These are phyloP conservation scores for Pseudisothecium myosuroides DNA, from an alignment of 225 moss, liverwort and hornwort species.

Conservation along the genomic window DNA sequence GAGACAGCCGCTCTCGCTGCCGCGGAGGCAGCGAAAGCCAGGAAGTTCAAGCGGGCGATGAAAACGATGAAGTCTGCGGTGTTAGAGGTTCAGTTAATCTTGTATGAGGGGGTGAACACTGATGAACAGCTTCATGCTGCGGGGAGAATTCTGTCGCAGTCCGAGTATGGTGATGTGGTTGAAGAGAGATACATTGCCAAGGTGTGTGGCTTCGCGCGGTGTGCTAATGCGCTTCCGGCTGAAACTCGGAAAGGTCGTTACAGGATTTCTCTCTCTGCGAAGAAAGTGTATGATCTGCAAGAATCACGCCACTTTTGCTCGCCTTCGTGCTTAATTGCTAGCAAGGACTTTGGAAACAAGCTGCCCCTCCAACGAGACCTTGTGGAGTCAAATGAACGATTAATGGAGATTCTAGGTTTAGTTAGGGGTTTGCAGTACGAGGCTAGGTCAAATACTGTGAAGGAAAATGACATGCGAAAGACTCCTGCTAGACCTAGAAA, in stretches of 20 bases:
- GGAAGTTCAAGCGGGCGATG: constrained; percentile 44
- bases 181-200: constrained; percentile 67
- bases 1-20: constrained; percentile 2
- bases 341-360: constrained; percentile 56
- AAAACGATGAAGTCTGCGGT: constrained; percentile 66
- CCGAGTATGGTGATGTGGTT: constrained; percentile 75
- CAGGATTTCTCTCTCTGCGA: constrained; percentile 71
- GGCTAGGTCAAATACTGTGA: constrained; percentile 4
- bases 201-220: constrained; percentile 69
- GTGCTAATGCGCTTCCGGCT: constrained; percentile 27
- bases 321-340: constrained; percentile 46
- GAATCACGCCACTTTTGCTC: constrained; percentile 75
- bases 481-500: neutral
- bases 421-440: constrained; percentile 31
- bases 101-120: constrained; percentile 55
- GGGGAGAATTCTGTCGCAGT: constrained; percentile 51
- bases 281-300: constrained; percentile 74
- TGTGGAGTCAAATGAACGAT: neutral
- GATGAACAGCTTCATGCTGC: constrained; percentile 56
- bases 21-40: constrained; percentile 33
- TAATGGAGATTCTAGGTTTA: neutral
- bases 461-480: neutral
- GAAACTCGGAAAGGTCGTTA: constrained; percentile 68
- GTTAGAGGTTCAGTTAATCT: constrained; percentile 47
- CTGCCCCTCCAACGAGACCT: constrained; percentile 49